Evolutionary conservation across 23 red algal species (phyloP).

Genomic region (Agarophyton chilense): DNA sequence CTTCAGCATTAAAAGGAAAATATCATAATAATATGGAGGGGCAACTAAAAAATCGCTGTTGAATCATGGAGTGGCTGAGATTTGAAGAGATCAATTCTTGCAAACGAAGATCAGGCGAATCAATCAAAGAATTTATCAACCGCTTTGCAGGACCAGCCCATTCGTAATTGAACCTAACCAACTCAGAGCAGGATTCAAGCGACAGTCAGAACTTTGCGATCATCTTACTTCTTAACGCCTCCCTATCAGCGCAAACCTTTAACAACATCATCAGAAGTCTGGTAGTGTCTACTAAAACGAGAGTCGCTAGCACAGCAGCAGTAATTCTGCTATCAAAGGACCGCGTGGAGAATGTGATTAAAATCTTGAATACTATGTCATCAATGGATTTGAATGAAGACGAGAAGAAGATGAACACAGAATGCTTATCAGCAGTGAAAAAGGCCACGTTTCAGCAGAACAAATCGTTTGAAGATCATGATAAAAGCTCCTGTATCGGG

Average conservation of each 20-base stretch:
- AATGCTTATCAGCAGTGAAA: not conserved
- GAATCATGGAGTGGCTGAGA: too few species aligned
- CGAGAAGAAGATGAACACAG: not conserved
- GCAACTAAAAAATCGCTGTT: too few species aligned
- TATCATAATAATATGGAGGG: too few species aligned
- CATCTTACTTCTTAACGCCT: conserved; percentile 7
- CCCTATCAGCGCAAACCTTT: not conserved
- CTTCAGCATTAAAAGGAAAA: too few species aligned
- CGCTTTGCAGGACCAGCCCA: not conserved
- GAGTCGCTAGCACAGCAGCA: not conserved
- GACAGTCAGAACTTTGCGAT: conserved; percentile 41
- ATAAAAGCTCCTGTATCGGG: not conserved
- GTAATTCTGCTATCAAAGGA: not conserved
- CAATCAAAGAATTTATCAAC: conserved; percentile 8
- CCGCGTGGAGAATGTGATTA: not conserved
- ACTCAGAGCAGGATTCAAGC: not conserved
- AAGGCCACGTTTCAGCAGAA: too few species aligned
- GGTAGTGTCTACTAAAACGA: not conserved
- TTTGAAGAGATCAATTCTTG: not conserved
- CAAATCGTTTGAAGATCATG: not conserved
- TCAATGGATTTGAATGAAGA: not conserved
- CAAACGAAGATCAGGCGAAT: not conserved
- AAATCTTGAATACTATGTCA: not conserved
- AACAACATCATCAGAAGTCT: conserved; percentile 9
- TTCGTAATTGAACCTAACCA: conserved; percentile 19